A percentile compares a stretch with the other conserved stretches of the same genome.
Conservation (phyloP, 2,329 filamentous ascomycete species). For the Metarhizium humberi region DNA sequence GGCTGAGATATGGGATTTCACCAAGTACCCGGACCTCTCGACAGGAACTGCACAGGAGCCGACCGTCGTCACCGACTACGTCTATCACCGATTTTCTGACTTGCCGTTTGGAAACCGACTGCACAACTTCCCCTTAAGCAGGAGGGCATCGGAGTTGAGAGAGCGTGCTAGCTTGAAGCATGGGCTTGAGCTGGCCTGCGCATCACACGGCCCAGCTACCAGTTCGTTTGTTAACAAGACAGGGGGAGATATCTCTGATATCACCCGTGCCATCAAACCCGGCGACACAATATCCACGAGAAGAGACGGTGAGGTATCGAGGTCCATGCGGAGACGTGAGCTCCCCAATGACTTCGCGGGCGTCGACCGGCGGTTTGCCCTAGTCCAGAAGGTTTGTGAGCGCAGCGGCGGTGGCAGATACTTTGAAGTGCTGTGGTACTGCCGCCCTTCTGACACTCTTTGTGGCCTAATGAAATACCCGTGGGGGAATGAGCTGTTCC, state of each 20-base stretch:
- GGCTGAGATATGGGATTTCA: constrained; percentile 36
- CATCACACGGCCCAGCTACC: neutral
- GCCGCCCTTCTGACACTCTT: constrained; percentile 60
- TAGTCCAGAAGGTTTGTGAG: constrained; percentile 49
- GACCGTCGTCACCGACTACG: constrained; percentile 64
- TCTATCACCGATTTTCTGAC: constrained; percentile 53
- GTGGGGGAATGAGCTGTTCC: constrained; percentile 62
- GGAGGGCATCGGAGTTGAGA: constrained; percentile 18
- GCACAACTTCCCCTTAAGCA: constrained; percentile 21
- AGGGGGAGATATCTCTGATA: neutral
- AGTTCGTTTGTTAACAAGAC: neutral
- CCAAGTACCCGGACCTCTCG: constrained; percentile 20
- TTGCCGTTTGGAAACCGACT: constrained; percentile 51
- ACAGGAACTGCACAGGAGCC: constrained; percentile 7
- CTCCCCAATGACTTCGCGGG: constrained; percentile 30
- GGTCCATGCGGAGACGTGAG: constrained; percentile 47
- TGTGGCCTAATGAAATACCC: constrained; percentile 61
- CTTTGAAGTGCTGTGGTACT: constrained; percentile 67
- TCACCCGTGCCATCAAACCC: constrained; percentile 24
- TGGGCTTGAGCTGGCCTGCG: constrained; percentile 15
- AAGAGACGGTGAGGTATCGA: constrained; percentile 34
- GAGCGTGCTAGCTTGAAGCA: constrained; percentile 17
- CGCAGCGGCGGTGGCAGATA: constrained; percentile 23
- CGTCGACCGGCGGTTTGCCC: constrained; percentile 57
- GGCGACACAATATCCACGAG: constrained; percentile 41